Conservation (phyloP, 192 early-diverging fungal species). For the Umbelopsis vinacea region DNA sequence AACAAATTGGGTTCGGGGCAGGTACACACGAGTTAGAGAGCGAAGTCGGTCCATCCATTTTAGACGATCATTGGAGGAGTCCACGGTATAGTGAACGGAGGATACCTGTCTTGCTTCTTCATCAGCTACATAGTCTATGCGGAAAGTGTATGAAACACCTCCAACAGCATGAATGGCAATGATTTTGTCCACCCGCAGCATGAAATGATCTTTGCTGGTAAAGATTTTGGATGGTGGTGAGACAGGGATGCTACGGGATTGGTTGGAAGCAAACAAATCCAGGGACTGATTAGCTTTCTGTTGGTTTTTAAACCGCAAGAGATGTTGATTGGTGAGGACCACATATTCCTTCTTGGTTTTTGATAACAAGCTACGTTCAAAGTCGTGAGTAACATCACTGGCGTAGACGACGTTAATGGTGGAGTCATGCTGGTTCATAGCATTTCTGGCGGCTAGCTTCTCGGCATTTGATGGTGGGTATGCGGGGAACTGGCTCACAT, state of each 20-base stretch:
- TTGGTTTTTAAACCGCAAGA: conserved; percentile 34
- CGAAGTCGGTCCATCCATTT: conserved; percentile 35
- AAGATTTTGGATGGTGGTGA: neutral
- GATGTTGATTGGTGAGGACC: conserved; percentile 36
- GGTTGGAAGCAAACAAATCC: conserved; percentile 27
- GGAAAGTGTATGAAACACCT: conserved; percentile 21
- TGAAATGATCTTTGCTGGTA: conserved; percentile 1
- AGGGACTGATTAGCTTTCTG: conserved; percentile 30
- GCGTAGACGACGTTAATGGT: conserved; percentile 31
- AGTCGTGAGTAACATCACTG: conserved; percentile 26
- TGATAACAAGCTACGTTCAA: conserved; percentile 15
- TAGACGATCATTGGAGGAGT: conserved; percentile 18
- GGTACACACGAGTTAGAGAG: conserved; percentile 7
- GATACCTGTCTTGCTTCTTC: conserved; percentile 12
- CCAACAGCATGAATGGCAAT: conserved; percentile 29
- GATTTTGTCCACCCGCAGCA: conserved; percentile 17
- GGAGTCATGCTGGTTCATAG: neutral
- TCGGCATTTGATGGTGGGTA: conserved; percentile 4
- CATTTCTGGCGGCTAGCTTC: neutral
- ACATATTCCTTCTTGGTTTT: conserved; percentile 34
- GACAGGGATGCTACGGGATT: neutral
- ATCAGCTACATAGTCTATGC: conserved; percentile 34
- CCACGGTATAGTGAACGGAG: conserved; percentile 14
- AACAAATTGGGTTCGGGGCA: conserved; percentile 16
- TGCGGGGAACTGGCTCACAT: neutral